Evolutionary conservation across 768 basidiomycete genomes (phyloP), one percentile per base, ranked within the genome.

Genomic region (Chalciporus piperatus): DNA sequence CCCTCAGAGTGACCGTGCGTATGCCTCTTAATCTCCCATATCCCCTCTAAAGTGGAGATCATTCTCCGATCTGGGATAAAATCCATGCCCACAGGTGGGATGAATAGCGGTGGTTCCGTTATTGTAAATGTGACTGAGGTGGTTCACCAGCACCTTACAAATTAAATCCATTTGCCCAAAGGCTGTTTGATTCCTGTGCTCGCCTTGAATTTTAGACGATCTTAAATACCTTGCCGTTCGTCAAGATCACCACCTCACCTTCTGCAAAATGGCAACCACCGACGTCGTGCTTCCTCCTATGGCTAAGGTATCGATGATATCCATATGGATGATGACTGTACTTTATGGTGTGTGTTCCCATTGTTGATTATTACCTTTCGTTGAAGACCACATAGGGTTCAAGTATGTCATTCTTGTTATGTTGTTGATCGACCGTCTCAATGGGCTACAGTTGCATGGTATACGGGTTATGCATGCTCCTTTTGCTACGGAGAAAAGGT

Each of bases 321-420:
- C 53, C 40, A 59, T 56, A 27, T 59, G 58, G 58, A 51, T 56
- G 39, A 58, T 41, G 9, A 59, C 58, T 11, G 2, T 59, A 17
- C 58, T 59, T 10, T 59, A 59, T 47, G 58, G 58, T 59, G 37
- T 11, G 58, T 37, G 11, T 27, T n/a, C 8, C 8, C 10, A 41
- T 19, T 22, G 1, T 28, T 28, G 3, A 4, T 1, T 32, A 6
- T 47, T 6, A 30, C 35, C 13, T 17, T 3, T 25, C 11, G 19
- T 30, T 56, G 17, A 51, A 47, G 5, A 7, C 4, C 5, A 19
- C 30, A 2, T n/a, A 58, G 51, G 57, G 16, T 13, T 47, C n/a
- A 58, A 58, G 57, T 58, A 46, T 8, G 57, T 6, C 19, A 13
- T 16, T n/a, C 12, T 7, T 13, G 23, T 28, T 32, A n/a, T 37